Conservation (phyloP, 371 early-diverging fungal species). For the Apophysomyces trapeziformis region DNA sequence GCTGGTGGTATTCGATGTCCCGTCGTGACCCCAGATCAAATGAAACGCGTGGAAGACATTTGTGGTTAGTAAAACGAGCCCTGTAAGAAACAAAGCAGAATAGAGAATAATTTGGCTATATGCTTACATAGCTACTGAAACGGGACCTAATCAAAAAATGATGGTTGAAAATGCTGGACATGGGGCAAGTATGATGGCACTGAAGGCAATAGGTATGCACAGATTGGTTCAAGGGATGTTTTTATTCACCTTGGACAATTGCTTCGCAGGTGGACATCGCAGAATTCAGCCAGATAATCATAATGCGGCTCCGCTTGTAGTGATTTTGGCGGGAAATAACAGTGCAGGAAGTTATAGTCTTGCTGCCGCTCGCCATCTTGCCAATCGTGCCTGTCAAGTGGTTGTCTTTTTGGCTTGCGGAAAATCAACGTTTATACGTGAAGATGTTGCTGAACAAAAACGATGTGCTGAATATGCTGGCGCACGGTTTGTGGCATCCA, state of each 20-base stretch:
- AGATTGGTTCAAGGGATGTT: neutral
- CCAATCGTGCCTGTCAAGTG: slow-evolving; percentile 77
- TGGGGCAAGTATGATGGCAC: slow-evolving; percentile 71
- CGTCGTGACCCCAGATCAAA: slow-evolving; percentile 60
- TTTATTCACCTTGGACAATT: no score
- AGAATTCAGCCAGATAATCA: slow-evolving; percentile 77
- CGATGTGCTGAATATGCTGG: slow-evolving; percentile 38
- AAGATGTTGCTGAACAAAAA: slow-evolving; percentile 25
- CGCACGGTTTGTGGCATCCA: slow-evolving; percentile 29
- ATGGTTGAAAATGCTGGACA: slow-evolving; percentile 85
- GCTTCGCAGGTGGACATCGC: slow-evolving; percentile 65
- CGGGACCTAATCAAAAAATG: slow-evolving; percentile 71
- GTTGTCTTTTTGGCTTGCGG: slow-evolving; percentile 59
- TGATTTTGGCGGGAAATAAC: slow-evolving; percentile 79
- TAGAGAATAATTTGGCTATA: neutral
- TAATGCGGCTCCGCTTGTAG: slow-evolving; percentile 72
- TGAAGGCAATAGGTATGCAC: slow-evolving; percentile 65
- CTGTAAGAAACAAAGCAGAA: neutral
- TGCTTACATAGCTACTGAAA: slow-evolving; percentile 37
- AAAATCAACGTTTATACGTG: slow-evolving; percentile 31
- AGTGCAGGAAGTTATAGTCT: slow-evolving; percentile 76
- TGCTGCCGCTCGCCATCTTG: slow-evolving; percentile 77
- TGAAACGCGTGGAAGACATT: slow-evolving; percentile 65
- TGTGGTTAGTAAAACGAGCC: slow-evolving; percentile 32
- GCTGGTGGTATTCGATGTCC: slow-evolving; percentile 57